Evolutionary conservation across 1,139 yeast genomes (phyloP), one percentile per base, ranked within the genome.

Genomic region (Scheffersomyces cryptocercus): DNA sequence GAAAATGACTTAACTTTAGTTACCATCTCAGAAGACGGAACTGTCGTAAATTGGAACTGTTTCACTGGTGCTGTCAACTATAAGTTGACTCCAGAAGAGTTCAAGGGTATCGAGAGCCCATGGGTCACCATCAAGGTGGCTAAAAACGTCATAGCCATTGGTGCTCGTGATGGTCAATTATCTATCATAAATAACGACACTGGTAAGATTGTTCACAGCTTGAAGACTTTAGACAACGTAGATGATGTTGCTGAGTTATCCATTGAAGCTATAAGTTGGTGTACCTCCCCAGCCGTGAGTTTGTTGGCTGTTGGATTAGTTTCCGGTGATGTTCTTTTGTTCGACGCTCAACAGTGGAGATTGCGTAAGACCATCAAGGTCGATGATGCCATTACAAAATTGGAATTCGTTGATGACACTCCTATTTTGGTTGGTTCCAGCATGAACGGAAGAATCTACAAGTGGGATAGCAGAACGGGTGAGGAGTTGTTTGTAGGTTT

Each of bases 401-500:
- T 93, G 43, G 70, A 77, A 55, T 91, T 93, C 54, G 70, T 88
- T 24, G 68, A 70, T 16, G 73, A 79, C 28, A 55, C 74, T 11
- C 84, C 91, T 3, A 54, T 75, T 40, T 70, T 93, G 43, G 68
- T 87, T 35, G 95, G 87, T 1, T 76, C 90, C 3, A 81, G 88
- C 44, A 88, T 89, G 83, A 87, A 90, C 59, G 97, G 98, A 42
- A 81, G 80, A 54, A 79, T 93, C 33, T 85, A 85, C 65, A 84
- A 85, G 64, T 90, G 91, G 87, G 98, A 95, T 65, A 84, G 87
- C 8, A 82, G 97, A 69, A 85, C 90, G 3, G 96, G 96, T 44
- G 79, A 75, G 45, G 84, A 81, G 52, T 64, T 85, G 42, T 87
- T 85, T 70, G 85, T 75, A 31, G 95, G 95, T 51, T 82, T 81